Evolutionary conservation across 2,329 filamentous ascomycete species (phyloP).

Genomic region (Periconia macrospinosa): DNA sequence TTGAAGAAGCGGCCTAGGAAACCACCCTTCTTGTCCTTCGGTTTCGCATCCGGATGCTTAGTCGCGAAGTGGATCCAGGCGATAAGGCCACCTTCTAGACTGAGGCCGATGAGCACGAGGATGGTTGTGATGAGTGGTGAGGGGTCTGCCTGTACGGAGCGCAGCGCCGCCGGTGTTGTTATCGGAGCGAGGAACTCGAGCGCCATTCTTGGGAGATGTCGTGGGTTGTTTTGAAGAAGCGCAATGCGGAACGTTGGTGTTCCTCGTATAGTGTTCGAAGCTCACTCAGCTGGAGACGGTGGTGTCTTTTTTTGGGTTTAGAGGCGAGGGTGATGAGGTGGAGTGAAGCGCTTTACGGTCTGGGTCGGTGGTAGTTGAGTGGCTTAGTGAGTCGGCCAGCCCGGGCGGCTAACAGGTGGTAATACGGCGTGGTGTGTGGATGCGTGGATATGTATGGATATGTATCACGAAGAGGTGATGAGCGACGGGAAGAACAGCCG

Average conservation of each 20-base stretch:
- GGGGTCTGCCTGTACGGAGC: constrained; percentile 55
- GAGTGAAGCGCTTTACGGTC: no score
- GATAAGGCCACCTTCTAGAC: constrained; percentile 22
- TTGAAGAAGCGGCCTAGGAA: constrained; percentile 23
- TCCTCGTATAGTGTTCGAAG: background rate
- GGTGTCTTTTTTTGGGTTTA: no score
- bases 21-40: constrained; percentile 21
- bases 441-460: constrained; percentile 1
- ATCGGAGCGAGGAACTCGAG: constrained; percentile 35
- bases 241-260: background rate
- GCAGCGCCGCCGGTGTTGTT: constrained; percentile 33
- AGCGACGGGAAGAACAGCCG: constrained; percentile 6
- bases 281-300: no score
- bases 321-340: no score
- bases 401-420: no score
- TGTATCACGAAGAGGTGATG: background rate
- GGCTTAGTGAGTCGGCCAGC: no score
- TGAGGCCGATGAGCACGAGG: constrained; percentile 75
- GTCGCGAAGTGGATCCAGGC: constrained; percentile 36
- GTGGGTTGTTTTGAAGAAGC: background rate
- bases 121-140: constrained; percentile 84
- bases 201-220: constrained; percentile 18
- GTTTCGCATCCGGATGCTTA: constrained; percentile 31
- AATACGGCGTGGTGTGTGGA: background rate
- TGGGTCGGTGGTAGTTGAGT: no score